Base-by-base conservation (phyloP, 495 filamentous ascomycete species). In the Durotheca rogersii region DNA sequence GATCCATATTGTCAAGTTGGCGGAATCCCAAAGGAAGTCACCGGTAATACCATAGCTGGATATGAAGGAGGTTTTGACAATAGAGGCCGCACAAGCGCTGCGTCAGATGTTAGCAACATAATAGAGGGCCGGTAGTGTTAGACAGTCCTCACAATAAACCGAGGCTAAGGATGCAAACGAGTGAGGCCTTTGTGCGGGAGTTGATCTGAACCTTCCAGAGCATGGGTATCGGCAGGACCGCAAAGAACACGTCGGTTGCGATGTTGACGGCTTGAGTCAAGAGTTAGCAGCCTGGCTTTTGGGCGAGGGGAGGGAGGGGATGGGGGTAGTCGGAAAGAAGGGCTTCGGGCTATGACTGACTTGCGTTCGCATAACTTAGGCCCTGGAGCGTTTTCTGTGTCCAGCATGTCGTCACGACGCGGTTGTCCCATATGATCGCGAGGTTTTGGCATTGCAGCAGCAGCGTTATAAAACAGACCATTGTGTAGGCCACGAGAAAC, bases 1-100 rank as follows among this genome's bases (percentile, higher is more conserved):
- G 12, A 32, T 41, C 68, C 68, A 71, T 25, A 71, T 65, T 7
- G 65, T 68, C 10, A 71, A 14, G 29, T 65, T 54, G 0, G 62
- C 50, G 17, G 67, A 71, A 36, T 73, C 71, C 70, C 70, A 78
- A 10, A 76, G 67, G 51, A 72, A 74, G 33, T 79, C 75, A 20
- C 67, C 67, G 11, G 58, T 66, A 15, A 60, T 61, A 7, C 69
- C 71, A 47, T 72, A 72, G 41, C 60, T 62, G 6, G 46, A 29
- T 6, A 76, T 56, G 39, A 63, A 70, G 11, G 58, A 58, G 5
- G 73, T 55, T 56, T 80, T 80, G 38, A 76, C 70, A 14, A 73
- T 69, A 6, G 70, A 69, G 3, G 76, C 69, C n/a, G 66, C 61
- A 29, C 68, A 68, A 34, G 75, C 74, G 52, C 72, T 77, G 39